Conservation (phyloP, 1,284 basidiomycete species). For the Ustilago tritici region DNA sequence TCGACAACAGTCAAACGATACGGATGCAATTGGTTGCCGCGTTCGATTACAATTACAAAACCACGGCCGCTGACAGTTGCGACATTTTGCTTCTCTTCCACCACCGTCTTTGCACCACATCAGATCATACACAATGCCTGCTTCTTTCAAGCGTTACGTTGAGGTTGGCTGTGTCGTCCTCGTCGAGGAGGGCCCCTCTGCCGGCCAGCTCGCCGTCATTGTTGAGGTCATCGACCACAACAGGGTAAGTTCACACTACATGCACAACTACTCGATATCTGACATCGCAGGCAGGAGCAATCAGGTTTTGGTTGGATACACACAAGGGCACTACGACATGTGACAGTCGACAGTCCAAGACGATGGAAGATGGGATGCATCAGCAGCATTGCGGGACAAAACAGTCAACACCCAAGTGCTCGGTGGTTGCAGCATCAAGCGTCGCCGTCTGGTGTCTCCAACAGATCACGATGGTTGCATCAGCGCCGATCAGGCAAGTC, state of each 20-base stretch:
- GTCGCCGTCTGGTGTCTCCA: not conserved
- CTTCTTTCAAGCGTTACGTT: constrained; percentile 90
- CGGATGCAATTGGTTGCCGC: constrained; percentile 18
- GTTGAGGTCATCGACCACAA: constrained; percentile 99
- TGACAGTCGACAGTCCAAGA: not conserved
- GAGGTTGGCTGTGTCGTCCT: constrained; percentile 99
- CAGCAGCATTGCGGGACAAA: no score
- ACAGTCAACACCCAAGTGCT: no score
- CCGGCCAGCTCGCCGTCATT: constrained; percentile 93
- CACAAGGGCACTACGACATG: not conserved
- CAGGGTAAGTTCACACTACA: constrained; percentile 76
- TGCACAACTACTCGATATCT: constrained; percentile 3
- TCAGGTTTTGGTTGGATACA: not conserved
- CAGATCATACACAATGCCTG: constrained; percentile 59
- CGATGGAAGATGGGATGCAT: not conserved
- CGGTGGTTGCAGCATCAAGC: not conserved
- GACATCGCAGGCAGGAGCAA: not conserved
- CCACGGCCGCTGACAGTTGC: constrained; percentile 28
- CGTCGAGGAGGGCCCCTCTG: constrained; percentile 86
- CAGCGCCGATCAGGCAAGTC: no score
- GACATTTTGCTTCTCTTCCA: constrained; percentile 5
- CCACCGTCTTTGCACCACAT: not conserved
- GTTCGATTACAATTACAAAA: not conserved
- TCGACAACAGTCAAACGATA: constrained; percentile 1
- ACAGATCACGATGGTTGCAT: not conserved